Evolutionary conservation across 805 yeast species (phyloP).

Genomic region (Kazachstania taianensis): DNA sequence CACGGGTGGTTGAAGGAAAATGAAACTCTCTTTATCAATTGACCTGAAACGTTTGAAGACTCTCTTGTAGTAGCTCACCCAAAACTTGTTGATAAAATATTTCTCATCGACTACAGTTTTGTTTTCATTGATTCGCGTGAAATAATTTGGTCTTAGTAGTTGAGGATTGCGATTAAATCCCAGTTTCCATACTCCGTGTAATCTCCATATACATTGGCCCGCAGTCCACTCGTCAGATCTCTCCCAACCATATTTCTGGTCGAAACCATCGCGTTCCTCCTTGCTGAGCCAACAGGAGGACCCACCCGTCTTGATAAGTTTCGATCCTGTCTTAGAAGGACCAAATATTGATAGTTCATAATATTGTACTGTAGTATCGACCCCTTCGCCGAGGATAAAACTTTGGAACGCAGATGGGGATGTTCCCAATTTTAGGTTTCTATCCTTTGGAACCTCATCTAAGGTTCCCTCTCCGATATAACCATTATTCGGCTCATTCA

Average conservation of each 20-base stretch:
- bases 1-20: slow-evolving; percentile 76
- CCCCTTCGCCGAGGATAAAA: slow-evolving; percentile 70
- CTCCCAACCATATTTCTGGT: slow-evolving; percentile 59
- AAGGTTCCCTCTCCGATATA: slow-evolving; percentile 55
- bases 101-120: slow-evolving; percentile 33
- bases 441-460: slow-evolving; percentile 42
- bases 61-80: slow-evolving; percentile 48
- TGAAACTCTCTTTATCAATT: slow-evolving; percentile 37
- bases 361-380: slow-evolving; percentile 53
- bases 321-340: slow-evolving; percentile 53
- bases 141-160: slow-evolving; percentile 43
- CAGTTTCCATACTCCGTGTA: slow-evolving; percentile 65
- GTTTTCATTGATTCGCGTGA: slow-evolving; percentile 18
- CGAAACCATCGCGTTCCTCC: slow-evolving; percentile 36
- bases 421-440: slow-evolving; percentile 65
- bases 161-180: slow-evolving; percentile 26
- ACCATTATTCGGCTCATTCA: slow-evolving; percentile 82
- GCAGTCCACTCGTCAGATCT: slow-evolving; percentile 56
- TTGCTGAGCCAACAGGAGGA: slow-evolving; percentile 55
- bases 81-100: slow-evolving; percentile 54
- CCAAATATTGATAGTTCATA: slow-evolving; percentile 70
- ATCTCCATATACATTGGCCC: slow-evolving; percentile 75
- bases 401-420: slow-evolving; percentile 76
- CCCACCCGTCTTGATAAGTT: slow-evolving; percentile 56
- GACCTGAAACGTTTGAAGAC: slow-evolving; percentile 42